Base-by-base conservation (phyloP, 2,329 filamentous ascomycete genomes). In the Fusarium fujikuroi region DNA sequence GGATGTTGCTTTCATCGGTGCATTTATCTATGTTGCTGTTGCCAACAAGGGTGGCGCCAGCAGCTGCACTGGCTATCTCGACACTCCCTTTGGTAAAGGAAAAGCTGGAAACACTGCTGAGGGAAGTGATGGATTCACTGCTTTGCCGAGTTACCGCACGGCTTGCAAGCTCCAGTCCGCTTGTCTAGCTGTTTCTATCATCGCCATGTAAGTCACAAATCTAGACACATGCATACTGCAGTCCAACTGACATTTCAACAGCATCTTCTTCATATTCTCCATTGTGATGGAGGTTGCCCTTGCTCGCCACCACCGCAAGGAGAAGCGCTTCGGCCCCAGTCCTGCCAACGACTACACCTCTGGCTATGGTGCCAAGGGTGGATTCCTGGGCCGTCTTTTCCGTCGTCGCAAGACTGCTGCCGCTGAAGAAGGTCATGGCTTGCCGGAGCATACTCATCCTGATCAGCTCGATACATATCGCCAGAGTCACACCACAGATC, bases 21-120 rank as follows among this genome's bases (percentile, higher is more conserved):
- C 87, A 66, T 96, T 96, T 85, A 89, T 97, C 79, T 97, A 95
- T 79, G 89, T 98, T 67, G 94, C 95, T 2, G 85, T 92, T 54
- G 87, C 93, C 71, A 95, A 93, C 67, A 88, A 92, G 42, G 83
- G 89, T 63, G 95, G 95, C 42, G 89, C 90, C 1, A 82, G 87
- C 69, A 88, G 83, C 56, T 98, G 95, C 85, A 79, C 69, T 21
- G 86, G 83, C 19, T 83, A 84, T 21, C 87, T 95, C 66, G 84
- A 87, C 53, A 95, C 91, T 21, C 90, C 90, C 11, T 89, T 95
- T 60, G 95, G 95, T 42, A 86, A 80, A 8, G 93, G 92, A 10
- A 82, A 87, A 12, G 85, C 88, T 3, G 83, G 84, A 32, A 83
- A 86, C 40, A 85, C 87, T 39, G 81, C 83, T n/a, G 83, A 86